Base-by-base conservation (phyloP, 2,329 filamentous ascomycete species). In the Epichloe elymi region DNA sequence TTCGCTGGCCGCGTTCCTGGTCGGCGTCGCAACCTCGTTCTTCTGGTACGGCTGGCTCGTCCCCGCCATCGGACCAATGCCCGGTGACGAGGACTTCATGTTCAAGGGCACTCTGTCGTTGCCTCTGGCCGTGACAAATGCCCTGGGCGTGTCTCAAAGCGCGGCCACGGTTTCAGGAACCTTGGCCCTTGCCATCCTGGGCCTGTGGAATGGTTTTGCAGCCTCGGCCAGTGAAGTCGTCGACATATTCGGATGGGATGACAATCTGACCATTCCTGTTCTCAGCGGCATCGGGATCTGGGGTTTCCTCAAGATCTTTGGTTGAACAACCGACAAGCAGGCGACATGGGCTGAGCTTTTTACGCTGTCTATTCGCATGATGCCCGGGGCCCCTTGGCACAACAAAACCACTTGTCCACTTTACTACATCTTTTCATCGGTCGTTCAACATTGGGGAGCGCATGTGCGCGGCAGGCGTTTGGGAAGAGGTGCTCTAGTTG, bases 251-350 rank as follows among this genome's bases (percentile, higher is more conserved):
- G 88, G 89, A 46, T 90, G 88, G 86, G 93, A 98, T 63, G 93
- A 98, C 70, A 98, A 98, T 68, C 73, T 98, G 60, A 97, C 91
- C 47, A 98, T 98, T 66, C 93, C 93, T 2, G 82, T 95, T 26
- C 74, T 98, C 47, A 95, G 88, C 63, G 89, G 90, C 23, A 69
- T 88, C 44, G 90, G 90, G 6, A 82, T 98, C 54, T 95, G 87
- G 84, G 86, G 85, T 0, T 96, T 98, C 66, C 75, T 97, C 60
- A 94, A 86, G 70, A 67, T 89, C 46, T 96, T 96, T 74, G 84
- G 83, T 49, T 81, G 72, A 65, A 36, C 14, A 12, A 23, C 19
- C 7, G 20, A 8, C 7, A 17, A 19, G 7, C n/a, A 37, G 11
- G 5, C 5, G 5, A n/a, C 44, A 15, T n/a, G 15, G 10, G 26